phyloP scores from a whole-genome alignment of 345 rosid genomes.

The Hibiscus tridactylites region DNA sequence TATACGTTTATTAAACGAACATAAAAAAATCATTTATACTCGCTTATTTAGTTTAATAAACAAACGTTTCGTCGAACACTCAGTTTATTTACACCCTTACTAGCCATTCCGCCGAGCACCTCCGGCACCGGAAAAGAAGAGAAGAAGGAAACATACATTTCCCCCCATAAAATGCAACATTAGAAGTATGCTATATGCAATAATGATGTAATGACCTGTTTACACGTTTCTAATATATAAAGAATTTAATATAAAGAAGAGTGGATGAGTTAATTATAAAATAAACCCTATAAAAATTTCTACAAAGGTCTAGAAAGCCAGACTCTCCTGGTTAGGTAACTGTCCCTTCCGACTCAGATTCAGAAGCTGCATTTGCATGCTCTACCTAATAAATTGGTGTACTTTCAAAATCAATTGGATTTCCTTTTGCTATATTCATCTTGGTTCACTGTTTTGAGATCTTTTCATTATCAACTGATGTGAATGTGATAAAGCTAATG shows the following conservation, averaged over 20 bases:
- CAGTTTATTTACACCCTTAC: too few species aligned
- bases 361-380: background rate
- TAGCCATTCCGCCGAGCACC: background rate
- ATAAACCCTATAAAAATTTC: background rate
- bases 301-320: slow-evolving; percentile 1
- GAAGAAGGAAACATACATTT: background rate
- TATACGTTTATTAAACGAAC: too few species aligned
- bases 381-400: background rate
- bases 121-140: background rate
- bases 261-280: background rate
- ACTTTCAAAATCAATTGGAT: background rate
- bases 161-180: background rate
- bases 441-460: background rate
- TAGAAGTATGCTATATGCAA: background rate
- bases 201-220: background rate
- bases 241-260: background rate
- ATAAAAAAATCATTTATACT: too few species aligned
- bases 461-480: background rate
- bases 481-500: background rate
- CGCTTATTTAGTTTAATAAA: too few species aligned
- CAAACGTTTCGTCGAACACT: too few species aligned
- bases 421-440: background rate
- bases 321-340: background rate
- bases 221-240: background rate
- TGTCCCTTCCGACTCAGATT: background rate